Percentiles rank a stretch among this genome's conserved stretches.
Conservation (phyloP, 2,329 filamentous ascomycete genomes). For the Pyricularia pennisetigena region DNA sequence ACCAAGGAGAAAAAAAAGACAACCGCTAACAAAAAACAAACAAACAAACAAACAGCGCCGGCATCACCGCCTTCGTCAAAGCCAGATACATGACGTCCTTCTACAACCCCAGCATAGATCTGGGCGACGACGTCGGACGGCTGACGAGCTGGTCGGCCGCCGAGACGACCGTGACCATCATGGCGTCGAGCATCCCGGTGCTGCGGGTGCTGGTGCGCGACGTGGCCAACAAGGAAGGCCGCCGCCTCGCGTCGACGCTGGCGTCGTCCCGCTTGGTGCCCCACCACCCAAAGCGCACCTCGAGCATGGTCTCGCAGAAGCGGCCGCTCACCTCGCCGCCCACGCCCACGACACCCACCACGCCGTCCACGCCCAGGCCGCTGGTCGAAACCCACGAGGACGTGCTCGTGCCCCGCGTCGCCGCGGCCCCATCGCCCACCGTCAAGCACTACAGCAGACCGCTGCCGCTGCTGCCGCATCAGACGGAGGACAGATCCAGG, state of each 20-base stretch:
- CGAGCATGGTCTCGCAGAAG: background rate
- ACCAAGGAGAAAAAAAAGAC: too few relatives aligned
- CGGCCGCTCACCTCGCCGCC: background rate
- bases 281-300: background rate
- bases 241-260: background rate
- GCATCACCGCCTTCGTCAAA: constrained; percentile 15
- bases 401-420: too few relatives aligned
- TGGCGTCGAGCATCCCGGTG: constrained; percentile 21
- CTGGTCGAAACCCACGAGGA: background rate
- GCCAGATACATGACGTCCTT: background rate
- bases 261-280: background rate
- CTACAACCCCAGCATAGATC: background rate
- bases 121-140: constrained; percentile 10
- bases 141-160: constrained; percentile 17
- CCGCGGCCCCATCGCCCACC: background rate
- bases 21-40: too few relatives aligned
- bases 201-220: constrained; percentile 15
- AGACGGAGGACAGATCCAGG: background rate
- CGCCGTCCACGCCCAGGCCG: too few relatives aligned
- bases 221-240: background rate
- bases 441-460: background rate
- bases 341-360: too few relatives aligned
- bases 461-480: background rate
- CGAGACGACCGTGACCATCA: constrained; percentile 23
- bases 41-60: constrained; percentile 9